A percentile compares a stretch with the other conserved stretches of the same genome.
These are phyloP conservation scores for Fusarium nodosum DNA, from an alignment of 2,329 filamentous ascomycete genomes.

Conservation along the genomic window DNA sequence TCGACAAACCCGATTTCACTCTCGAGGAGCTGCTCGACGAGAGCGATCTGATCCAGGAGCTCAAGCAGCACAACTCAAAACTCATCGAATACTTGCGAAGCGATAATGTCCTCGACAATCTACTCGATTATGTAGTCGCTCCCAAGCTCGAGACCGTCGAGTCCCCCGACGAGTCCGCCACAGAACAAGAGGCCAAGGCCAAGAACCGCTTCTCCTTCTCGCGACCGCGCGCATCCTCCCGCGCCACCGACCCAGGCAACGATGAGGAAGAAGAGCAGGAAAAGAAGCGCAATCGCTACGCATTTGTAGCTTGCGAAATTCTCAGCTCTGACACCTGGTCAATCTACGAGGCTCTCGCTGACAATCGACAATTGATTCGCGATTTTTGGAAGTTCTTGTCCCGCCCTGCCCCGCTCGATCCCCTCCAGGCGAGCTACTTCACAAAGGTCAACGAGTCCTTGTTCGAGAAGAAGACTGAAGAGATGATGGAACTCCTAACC, in stretches of 20 bases:
- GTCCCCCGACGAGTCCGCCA: conserved; percentile 64
- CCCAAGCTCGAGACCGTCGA: conserved; percentile 74
- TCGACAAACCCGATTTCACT: conserved; percentile 95
- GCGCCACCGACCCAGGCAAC: conserved; percentile 61
- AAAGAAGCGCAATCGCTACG: conserved; percentile 92
- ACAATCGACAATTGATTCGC: conserved; percentile 81
- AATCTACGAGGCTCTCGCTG: conserved; percentile 91
- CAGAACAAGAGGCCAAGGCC: conserved; percentile 65
- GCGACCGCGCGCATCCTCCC: conserved; percentile 67
- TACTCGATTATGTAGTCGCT: conserved; percentile 92
- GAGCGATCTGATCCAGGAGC: conserved; percentile 94
- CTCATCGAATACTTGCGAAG: conserved; percentile 96
- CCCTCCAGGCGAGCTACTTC: conserved; percentile 96
- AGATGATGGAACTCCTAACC: conserved; percentile 94
- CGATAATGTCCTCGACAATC: conserved; percentile 83
- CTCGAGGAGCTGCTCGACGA: conserved; percentile 97
- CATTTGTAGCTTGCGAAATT: conserved; percentile 92
- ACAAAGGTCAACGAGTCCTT: conserved; percentile 99
- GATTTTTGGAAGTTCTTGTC: conserved; percentile 94
- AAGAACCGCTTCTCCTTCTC: conserved; percentile 63
- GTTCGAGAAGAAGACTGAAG: conserved; percentile 96
- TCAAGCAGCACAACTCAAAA: conserved; percentile 98
- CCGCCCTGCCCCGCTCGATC: conserved; percentile 86
- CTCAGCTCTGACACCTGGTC: conserved; percentile 97
- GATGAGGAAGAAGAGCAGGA: conserved; percentile 81